Conservation (phyloP, 2,329 filamentous ascomycete genomes). For the Arthroderma uncinatum region DNA sequence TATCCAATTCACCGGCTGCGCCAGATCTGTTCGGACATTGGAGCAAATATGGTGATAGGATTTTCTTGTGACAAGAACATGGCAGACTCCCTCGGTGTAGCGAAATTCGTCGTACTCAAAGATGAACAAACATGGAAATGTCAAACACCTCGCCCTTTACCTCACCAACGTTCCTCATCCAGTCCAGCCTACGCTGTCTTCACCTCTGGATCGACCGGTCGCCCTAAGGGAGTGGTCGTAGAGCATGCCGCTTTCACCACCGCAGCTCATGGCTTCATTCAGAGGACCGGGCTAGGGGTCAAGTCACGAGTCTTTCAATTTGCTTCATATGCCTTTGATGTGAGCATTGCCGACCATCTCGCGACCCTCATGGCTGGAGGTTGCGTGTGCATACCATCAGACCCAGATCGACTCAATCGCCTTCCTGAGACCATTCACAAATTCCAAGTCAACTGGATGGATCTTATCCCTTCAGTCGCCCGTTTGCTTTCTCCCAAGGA, state of each 20-base stretch:
- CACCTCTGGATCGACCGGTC: slow-evolving; percentile 40
- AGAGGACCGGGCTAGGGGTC: too few relatives aligned
- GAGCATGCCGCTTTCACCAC: slow-evolving; percentile 34
- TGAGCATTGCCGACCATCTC: not conserved
- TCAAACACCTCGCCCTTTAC: too few relatives aligned
- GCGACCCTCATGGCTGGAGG: slow-evolving; percentile 44
- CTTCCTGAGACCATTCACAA: slow-evolving; percentile 40
- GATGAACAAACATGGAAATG: too few relatives aligned
- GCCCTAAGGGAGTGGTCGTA: slow-evolving; percentile 29
- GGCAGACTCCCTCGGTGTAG: not conserved
- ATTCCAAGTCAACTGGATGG: slow-evolving; percentile 43
- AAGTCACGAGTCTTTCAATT: slow-evolving; percentile 46
- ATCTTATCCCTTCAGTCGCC: slow-evolving; percentile 50
- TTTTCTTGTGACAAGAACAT: not conserved
- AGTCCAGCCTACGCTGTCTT: slow-evolving; percentile 34
- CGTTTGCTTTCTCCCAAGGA: slow-evolving; percentile 34
- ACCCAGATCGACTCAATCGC: slow-evolving; percentile 39
- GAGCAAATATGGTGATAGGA: slow-evolving; percentile 8
- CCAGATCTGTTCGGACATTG: slow-evolving; percentile 10
- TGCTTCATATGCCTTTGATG: slow-evolving; percentile 6
- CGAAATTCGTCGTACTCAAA: too few relatives aligned
- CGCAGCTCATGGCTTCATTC: slow-evolving; percentile 14
- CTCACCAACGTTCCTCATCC: not conserved
- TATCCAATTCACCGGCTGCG: slow-evolving; percentile 4
- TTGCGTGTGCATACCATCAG: slow-evolving; percentile 48